Base-by-base conservation (phyloP, 2,329 filamentous ascomycete species). In the Botrytis sinoallii region DNA sequence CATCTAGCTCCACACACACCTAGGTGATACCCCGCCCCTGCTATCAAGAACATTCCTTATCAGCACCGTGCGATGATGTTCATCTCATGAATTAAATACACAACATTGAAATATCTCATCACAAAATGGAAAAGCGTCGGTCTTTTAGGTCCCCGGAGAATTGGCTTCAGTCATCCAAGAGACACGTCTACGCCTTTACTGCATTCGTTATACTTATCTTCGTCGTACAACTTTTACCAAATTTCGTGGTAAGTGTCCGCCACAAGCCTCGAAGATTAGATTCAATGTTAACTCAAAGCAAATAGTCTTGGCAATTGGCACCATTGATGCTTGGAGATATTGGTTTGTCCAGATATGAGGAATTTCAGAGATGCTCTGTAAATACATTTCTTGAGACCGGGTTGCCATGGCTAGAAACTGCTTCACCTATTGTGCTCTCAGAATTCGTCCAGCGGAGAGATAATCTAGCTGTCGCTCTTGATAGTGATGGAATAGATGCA, bases 391-490 rank as follows among this genome's bases (percentile, higher is more conserved):
- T 68, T 16, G 66, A 52, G 35, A 68, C 66, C 18, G 66, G 66
- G 0, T 68, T 68, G 35, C 65, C 35, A 25, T 68, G 65, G 65
- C 18, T 68, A 22, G 32, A 68, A 40, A 68, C 12, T 4, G 65
- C 46, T 9, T 68, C 65, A 20, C 46, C 65, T 8, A 55, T 68
- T 32, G 16, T 10, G 8, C 25, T 68, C 16, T 20, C 40, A 4
- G 65, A 68, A 29, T 57, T 57, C 25, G 80, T 89, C 5, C 78
- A 84, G 29, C 85, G 89, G 3, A 84, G 89, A 18, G 84, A 90
- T 73, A 84, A 85, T n/a, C 82, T 91, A 1, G 89, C 89, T 1
- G 78, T 81, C 73, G 88, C 88, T 14, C 81, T 91, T n/a, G 82
- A 83, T 18, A 81, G 81, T 0, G 86, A 88, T 60, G 82, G 81